Evolutionary conservation across 2,329 filamentous ascomycete species (phyloP), one percentile per base, ranked within the genome.

Genomic region (Boeremia exigua): DNA sequence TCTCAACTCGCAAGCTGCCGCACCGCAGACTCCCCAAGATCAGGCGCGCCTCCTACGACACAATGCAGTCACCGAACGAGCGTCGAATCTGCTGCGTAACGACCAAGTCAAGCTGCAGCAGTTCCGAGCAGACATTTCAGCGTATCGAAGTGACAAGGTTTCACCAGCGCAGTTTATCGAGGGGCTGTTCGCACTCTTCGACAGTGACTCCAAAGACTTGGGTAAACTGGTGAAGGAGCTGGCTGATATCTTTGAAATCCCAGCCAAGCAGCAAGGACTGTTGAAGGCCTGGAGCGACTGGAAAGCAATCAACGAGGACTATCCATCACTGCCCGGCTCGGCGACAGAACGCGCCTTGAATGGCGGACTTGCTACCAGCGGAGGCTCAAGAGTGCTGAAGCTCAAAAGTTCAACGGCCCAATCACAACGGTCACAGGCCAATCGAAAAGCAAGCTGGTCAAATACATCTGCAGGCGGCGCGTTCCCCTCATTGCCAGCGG

Each of bases 301-400:
- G 91, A 91, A 91, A 42, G 92, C 92, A 33, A 95, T 96, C 77
- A 96, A 96, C 63, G 93, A 97, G 75, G 93, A 97, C 73, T 98
- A 97, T 65, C 94, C 94, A 0, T 91, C 90, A 1, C 80, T 98
- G 0, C 93, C 94, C 1, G 89, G 89, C 0, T 83, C 81, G 40
- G 84, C 81, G 43, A 76, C 78, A 23, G 76, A 76, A 14, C 75
- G 64, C 19, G 72, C 73, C 66, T 72, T 73, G 32, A 76, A 74
- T 54, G 77, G 70, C 14, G 69, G 63, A 2, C 58, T 66, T 37
- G 52, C 55, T 86, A 89, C 56, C 70, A 81, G 62, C 48, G 81
- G 82, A 32, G 86, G 86, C 75, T 61, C 79, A 72, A 38, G 90
- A 82, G 79, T 94, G 60, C 72, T 92, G 72, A 84, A 86, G 66